Evolutionary conservation across 73 alveolate species (phyloP), one percentile per base, ranked within the genome.

Genomic region (Paramecium caudatum): DNA sequence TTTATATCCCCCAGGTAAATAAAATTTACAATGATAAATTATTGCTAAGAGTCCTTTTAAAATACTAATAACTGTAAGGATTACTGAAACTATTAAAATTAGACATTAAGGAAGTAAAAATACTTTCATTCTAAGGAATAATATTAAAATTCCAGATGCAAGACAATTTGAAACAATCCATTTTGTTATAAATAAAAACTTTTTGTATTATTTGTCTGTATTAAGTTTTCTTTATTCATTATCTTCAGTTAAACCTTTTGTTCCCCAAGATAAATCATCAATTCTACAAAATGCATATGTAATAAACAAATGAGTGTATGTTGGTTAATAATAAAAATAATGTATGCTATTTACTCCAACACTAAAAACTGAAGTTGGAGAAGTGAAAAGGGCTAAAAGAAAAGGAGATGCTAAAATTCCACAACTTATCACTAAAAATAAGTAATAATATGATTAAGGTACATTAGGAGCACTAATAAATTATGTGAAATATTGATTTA

Each of bases 191-290:
- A 68, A 68, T 3, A 34, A 9, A 9, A 8, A 68, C 34, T 68
- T 68, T 68, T 68, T 30, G 17, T 12, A 32, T 5, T 32, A 12
- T 68, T 68, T 68, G n/a, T 30, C 84, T 0, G 41, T 55, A 27
- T 9, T 27, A 2, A 55, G 23, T 21, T 55, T 55, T 10, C 16
- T 55, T 55, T 17, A 7, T 4, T 43, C 30, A 1, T 55, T n/a
- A 13, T 33, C 83, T 65, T 27, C 68, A 41, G 39, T 43, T 0
- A 74, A 19, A 3, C 93, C 90, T 41, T 86, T 86, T 7, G 93
- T 86, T 43, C 93, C 93, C 93, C 93, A 86, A 63, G 93, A 63
- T 62, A 85, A 49, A 41, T 85, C 92, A 62, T 85, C 92, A 7
- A 85, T 85, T 39, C 92, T 85, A 85, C 92, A 85, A 45, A 85